phyloP scores from a whole-genome alignment of 2,329 filamentous ascomycete genomes.

The Alternaria tenuissima region DNA sequence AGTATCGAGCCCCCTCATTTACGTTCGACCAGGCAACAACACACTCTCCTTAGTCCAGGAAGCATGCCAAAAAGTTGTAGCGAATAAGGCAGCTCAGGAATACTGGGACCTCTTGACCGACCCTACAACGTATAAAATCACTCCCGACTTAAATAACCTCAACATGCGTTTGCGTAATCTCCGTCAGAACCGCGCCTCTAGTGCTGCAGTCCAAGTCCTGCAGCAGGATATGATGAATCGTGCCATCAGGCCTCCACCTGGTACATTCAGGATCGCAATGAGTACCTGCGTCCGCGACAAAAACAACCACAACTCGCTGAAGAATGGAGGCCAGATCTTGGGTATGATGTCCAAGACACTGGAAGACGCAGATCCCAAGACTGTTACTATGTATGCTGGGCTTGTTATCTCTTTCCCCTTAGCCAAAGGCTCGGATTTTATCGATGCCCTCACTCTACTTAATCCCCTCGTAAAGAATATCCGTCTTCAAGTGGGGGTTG shows the following conservation, averaged over 20 bases:
- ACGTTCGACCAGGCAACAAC: conserved; percentile 60
- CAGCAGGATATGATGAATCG: conserved; percentile 40
- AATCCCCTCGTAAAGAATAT: conserved; percentile 37
- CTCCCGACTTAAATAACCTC: conserved; percentile 77
- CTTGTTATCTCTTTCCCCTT: conserved; percentile 39
- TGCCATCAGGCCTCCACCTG: conserved; percentile 44
- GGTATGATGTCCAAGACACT: conserved; percentile 49
- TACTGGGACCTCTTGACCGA: conserved; percentile 81
- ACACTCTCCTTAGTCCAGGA: conserved; percentile 74
- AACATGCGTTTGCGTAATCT: conserved; percentile 73
- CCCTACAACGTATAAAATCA: conserved; percentile 62
- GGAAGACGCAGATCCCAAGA: conserved; percentile 42
- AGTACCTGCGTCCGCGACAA: conserved; percentile 77
- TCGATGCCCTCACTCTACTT: conserved; percentile 40
- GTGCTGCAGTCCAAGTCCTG: conserved; percentile 67
- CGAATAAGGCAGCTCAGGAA: conserved; percentile 67
- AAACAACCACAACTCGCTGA: conserved; percentile 74
- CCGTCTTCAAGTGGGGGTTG: conserved; percentile 42
- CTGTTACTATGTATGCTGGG: conserved; percentile 41
- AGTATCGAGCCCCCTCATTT: conserved; percentile 47
- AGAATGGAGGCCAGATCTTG: conserved; percentile 71
- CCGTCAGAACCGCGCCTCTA: conserved; percentile 71
- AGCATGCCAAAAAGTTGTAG: conserved; percentile 67
- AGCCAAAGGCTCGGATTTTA: conserved; percentile 39
- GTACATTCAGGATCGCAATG: conserved; percentile 77